Evolutionary conservation across 2,329 filamentous ascomycete species (phyloP).

Genomic region (Incumbomyces delicatus): DNA sequence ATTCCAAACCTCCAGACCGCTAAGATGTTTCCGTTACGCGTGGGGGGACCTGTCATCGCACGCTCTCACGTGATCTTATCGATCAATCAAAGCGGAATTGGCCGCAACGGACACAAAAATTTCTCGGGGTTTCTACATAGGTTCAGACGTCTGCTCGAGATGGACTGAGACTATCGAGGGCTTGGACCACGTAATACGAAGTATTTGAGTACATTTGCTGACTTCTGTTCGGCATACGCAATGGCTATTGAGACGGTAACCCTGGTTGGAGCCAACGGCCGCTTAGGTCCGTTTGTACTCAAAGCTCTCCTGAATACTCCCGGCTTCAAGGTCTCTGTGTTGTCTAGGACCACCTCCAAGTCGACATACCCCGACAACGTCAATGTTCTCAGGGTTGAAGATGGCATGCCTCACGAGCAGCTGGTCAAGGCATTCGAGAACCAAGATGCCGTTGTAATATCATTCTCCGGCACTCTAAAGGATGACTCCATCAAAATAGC

Average conservation of each 20-base stretch:
- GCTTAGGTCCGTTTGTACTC: slow-evolving; percentile 5
- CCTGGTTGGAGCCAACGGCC: slow-evolving; percentile 7
- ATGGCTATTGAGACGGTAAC: slow-evolving; percentile 6
- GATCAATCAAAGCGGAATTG: no score
- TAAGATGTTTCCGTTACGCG: no score
- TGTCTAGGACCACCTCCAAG: slow-evolving; percentile 7
- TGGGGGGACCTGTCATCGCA: no score
- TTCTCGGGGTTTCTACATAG: no score
- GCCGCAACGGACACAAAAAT: no score
- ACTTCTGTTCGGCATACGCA: not conserved
- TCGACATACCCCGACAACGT: slow-evolving; percentile 5
- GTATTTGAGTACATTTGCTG: no score
- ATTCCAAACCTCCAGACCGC: no score
- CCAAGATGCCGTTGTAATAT: slow-evolving; percentile 9
- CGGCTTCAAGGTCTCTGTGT: slow-evolving; percentile 5
- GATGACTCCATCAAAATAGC: slow-evolving; percentile 7
- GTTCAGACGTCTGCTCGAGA: no score
- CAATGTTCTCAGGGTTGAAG: not conserved
- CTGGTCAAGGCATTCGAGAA: slow-evolving; percentile 4
- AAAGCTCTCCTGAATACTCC: slow-evolving; percentile 2
- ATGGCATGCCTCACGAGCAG: slow-evolving; percentile 4
- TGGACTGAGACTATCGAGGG: no score
- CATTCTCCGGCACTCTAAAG: slow-evolving; percentile 4
- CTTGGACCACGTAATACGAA: no score
- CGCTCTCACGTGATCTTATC: no score